A percentile compares a stretch with the other conserved stretches of the same genome.
phyloP scores from a whole-genome alignment of 345 rosid genomes.

The Corymbia maculata region DNA sequence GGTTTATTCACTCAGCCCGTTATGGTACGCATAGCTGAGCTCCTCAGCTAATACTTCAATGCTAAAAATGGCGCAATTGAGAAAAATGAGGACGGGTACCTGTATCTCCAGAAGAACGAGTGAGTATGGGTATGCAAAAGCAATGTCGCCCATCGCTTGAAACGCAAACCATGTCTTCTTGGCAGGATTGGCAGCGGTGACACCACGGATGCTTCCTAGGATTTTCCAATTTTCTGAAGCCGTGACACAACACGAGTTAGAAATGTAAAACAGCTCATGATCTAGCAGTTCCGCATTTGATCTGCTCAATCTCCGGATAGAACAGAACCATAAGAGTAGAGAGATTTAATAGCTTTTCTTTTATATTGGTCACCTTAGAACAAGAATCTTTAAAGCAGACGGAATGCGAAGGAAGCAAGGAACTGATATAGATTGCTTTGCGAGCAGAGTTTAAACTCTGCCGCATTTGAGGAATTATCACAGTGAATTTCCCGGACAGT shows the following conservation, averaged over 20 bases:
- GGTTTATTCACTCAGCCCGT: background rate
- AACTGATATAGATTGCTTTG: background rate
- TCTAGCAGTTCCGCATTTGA: background rate
- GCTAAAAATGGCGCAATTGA: background rate
- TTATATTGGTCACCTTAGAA: background rate
- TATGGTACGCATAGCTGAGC: background rate
- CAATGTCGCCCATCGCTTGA: slow-evolving; percentile 57
- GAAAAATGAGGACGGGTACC: slow-evolving; percentile 10
- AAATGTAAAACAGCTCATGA: background rate
- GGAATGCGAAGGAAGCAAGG: background rate
- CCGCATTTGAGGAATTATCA: background rate
- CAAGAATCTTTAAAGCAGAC: background rate
- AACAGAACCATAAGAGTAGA: background rate
- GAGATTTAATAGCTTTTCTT: background rate
- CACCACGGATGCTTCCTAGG: slow-evolving; percentile 40
- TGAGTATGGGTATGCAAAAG: slow-evolving; percentile 52
- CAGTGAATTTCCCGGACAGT: background rate
- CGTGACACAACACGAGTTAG: background rate
- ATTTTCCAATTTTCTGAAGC: slow-evolving; percentile 25
- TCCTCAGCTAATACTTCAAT: background rate
- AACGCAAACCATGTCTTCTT: slow-evolving; percentile 35
- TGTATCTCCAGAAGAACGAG: slow-evolving; percentile 55
- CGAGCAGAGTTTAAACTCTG: background rate
- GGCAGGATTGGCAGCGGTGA: slow-evolving; percentile 15
- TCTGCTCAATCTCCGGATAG: background rate